Percentiles rank a stretch among this genome's conserved stretches.
These are phyloP conservation scores for Lipomyces sp. DNA, from an alignment of 805 yeast genomes.

Conservation along the genomic window DNA sequence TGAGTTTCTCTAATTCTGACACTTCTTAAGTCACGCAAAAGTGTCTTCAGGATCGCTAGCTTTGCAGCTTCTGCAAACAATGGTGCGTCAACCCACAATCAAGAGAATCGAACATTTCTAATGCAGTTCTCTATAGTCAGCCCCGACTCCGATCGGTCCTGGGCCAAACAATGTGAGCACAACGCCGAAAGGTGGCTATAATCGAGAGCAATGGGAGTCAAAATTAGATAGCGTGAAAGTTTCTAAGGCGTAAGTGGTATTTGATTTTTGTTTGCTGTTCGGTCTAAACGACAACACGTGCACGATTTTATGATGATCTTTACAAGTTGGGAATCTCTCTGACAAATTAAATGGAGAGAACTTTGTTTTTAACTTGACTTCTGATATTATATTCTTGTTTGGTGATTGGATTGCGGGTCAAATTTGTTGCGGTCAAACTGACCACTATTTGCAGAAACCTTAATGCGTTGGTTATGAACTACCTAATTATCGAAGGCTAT, in stretches of 20 bases:
- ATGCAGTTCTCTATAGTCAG: slow-evolving; percentile 15
- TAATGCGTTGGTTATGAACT: slow-evolving; percentile 66
- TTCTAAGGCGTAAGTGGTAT: slow-evolving; percentile 34
- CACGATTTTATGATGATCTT: slow-evolving; percentile 26
- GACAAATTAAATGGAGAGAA: slow-evolving; percentile 39
- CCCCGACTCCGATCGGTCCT: slow-evolving; percentile 15
- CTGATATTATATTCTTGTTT: slow-evolving; percentile 21
- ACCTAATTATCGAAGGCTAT: slow-evolving; percentile 77
- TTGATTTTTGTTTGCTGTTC: neutral
- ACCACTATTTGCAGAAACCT: slow-evolving; percentile 40
- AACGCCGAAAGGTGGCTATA: slow-evolving; percentile 26
- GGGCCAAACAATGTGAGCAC: neutral
- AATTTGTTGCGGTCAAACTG: neutral
- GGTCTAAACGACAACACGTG: neutral
- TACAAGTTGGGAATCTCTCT: slow-evolving; percentile 42
- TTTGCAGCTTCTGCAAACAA: slow-evolving; percentile 14
- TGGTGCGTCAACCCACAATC: slow-evolving; percentile 13
- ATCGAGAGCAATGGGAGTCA: slow-evolving; percentile 42
- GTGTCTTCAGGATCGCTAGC: slow-evolving; percentile 20
- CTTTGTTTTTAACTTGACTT: slow-evolving; percentile 26
- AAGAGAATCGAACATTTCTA: neutral
- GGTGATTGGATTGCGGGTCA: slow-evolving; percentile 3
- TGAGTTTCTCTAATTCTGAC: slow-evolving; percentile 2
- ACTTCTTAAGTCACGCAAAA: slow-evolving; percentile 2
- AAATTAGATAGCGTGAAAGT: slow-evolving; percentile 39